Conservation (phyloP, 495 filamentous ascomycete genomes). For the Parathielavia appendiculata region DNA sequence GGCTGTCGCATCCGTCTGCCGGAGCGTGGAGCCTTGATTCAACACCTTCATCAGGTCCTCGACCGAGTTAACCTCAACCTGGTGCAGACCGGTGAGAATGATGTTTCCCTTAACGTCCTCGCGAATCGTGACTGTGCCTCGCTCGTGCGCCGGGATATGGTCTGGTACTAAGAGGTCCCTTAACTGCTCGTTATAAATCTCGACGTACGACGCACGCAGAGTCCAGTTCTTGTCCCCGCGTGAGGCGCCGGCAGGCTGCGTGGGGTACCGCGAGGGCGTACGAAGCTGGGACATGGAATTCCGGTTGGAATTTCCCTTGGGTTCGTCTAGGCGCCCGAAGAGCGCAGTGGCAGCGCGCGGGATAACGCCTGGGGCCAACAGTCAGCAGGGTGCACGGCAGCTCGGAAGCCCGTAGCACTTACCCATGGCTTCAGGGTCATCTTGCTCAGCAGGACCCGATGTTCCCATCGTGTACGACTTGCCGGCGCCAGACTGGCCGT, state of each 20-base stretch:
- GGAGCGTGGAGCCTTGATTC: constrained; percentile 87
- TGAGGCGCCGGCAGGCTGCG: constrained; percentile 37
- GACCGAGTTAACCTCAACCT: constrained; percentile 85
- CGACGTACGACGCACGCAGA: constrained; percentile 92
- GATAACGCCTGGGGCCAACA: constrained; percentile 66
- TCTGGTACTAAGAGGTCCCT: constrained; percentile 88
- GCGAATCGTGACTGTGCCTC: constrained; percentile 73
- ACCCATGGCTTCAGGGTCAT: constrained; percentile 75
- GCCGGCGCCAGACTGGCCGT: constrained; percentile 98
- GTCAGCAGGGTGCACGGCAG: constrained; percentile 11
- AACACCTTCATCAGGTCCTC: constrained; percentile 86
- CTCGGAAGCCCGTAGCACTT: constrained; percentile 30
- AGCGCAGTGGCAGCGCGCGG: constrained; percentile 82
- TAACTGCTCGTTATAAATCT: constrained; percentile 97
- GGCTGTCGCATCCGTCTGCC: constrained; percentile 97
- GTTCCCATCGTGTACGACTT: constrained; percentile 99
- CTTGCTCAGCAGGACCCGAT: constrained; percentile 77
- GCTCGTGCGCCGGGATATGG: constrained; percentile 59
- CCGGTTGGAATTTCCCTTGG: constrained; percentile 47
- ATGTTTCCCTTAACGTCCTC: constrained; percentile 96
- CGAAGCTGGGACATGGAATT: constrained; percentile 72
- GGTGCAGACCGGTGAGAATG: constrained; percentile 79
- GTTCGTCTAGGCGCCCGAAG: constrained; percentile 80
- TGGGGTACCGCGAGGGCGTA: constrained; percentile 77
- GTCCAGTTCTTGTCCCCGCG: constrained; percentile 76